Base-by-base conservation (phyloP, 2,329 filamentous ascomycete genomes). In the Parascedosporium putredinis region DNA sequence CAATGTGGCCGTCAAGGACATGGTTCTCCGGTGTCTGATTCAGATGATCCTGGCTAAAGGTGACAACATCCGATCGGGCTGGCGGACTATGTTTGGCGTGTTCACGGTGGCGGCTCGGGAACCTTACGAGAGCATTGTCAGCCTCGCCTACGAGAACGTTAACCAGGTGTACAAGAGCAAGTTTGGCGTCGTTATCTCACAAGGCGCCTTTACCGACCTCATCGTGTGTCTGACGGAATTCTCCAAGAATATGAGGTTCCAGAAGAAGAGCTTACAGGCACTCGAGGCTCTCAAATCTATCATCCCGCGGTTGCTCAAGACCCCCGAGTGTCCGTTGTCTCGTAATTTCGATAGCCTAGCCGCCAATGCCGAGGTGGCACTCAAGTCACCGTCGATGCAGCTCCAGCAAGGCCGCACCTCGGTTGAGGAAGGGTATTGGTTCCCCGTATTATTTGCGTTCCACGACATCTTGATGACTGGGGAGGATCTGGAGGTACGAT, bases 391-490 rank as follows among this genome's bases (percentile, higher is more conserved):
- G 50, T 67, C 71, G 6, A 67, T 60, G 58, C 66, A 68, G 64
- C 65, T 62, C 61, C 81, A 83, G 53, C 81, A 81, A 50, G 86
- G 74, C 51, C 83, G 85, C 49, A 94, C 95, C 43, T 94, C 90
- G 3, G 82, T 93, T 55, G 94, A 98, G 64, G 93, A 97, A 64
- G 90, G 94, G 33, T 98, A 90, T 66, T 99, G 93, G 93, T 98
- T 98, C 66, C 93, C 93, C 0, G 87, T 98, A 5, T 73, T 99
- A 25, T 97, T 98, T 62, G 91, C 94, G 3, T 98, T 98, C 73
- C 93, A 99, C 63, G 93, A 98, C 64, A 90, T 98, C 20, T 72
- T 99, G 45, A 99, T 99, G 93, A 98, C 93, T 2, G 93, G 94
- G 2, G 94, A 98, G 66, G 93, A 99, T 63, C 76, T 99, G 16